Conservation (phyloP, 805 yeast species). For the Saturnispora serradocipensis region DNA sequence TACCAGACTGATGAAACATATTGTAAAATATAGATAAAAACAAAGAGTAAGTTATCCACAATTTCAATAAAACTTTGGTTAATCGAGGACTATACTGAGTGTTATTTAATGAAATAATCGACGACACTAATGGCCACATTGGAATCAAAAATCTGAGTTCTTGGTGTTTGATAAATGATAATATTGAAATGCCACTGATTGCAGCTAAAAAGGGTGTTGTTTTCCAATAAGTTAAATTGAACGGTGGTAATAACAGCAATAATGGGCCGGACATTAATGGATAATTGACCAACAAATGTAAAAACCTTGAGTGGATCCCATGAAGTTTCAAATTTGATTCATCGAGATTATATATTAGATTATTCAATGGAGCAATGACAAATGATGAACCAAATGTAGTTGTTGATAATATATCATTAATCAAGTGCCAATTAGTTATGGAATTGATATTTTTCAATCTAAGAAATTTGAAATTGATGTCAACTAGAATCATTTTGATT, state of each 20-base stretch:
- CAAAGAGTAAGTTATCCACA: constrained; percentile 61
- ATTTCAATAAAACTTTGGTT: constrained; percentile 22
- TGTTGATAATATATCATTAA: neutral
- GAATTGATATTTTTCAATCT: neutral
- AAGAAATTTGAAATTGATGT: constrained; percentile 1
- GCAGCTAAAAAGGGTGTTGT: constrained; percentile 54
- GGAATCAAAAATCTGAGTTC: constrained; percentile 87
- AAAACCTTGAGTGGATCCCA: constrained; percentile 74
- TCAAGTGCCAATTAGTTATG: neutral
- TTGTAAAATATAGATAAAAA: constrained; percentile 63
- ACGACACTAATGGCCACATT: constrained; percentile 56
- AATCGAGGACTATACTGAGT: neutral
- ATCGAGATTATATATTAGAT: constrained; percentile 58
- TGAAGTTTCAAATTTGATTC: constrained; percentile 56
- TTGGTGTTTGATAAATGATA: constrained; percentile 83
- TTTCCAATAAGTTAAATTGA: constrained; percentile 31
- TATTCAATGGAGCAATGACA: constrained; percentile 70
- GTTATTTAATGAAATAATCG: constrained; percentile 32
- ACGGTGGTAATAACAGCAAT: constrained; percentile 36
- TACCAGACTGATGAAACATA: constrained; percentile 81
- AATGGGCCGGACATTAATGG: constrained; percentile 83
- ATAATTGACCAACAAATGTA: constrained; percentile 64
- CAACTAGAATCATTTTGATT: neutral
- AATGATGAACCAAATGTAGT: constrained; percentile 12
- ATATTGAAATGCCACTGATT: constrained; percentile 47